Percentiles rank a stretch among this genome's conserved stretches.
Conservation (phyloP, 2,329 filamentous ascomycete genomes). For the Sporothrix luriei region DNA sequence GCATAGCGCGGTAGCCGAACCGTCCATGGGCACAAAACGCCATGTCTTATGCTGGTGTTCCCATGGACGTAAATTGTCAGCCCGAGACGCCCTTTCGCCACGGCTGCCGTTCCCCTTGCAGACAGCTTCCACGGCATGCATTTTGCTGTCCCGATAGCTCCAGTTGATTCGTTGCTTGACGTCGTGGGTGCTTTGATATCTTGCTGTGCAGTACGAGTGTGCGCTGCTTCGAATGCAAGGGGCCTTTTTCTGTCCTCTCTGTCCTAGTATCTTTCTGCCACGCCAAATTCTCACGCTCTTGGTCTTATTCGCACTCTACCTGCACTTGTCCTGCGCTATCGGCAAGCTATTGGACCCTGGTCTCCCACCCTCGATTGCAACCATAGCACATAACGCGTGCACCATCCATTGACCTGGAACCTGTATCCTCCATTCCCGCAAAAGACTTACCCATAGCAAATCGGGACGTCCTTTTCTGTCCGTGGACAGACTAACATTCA, state of each 20-base stretch:
- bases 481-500: neutral
- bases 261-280: neutral
- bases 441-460: too few species aligned
- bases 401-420: neutral
- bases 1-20: slow-evolving; percentile 2
- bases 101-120: slow-evolving; percentile 16
- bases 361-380: slow-evolving; percentile 14
- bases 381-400: slow-evolving; percentile 19
- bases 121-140: neutral
- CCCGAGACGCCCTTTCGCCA: neutral
- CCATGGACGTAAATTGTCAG: neutral
- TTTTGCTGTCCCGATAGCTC: neutral
- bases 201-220: neutral
- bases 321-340: slow-evolving; percentile 18
- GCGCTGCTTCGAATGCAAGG: slow-evolving; percentile 26
- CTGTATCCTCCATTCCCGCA: neutral
- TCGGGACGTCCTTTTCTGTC: neutral
- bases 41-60: neutral
- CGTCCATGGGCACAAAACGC: slow-evolving; percentile 9
- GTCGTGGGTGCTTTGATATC: slow-evolving; percentile 1
- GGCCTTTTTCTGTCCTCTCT: neutral
- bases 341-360: neutral
- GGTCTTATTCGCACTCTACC: neutral
- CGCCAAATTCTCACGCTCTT: slow-evolving; percentile 1
- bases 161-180: slow-evolving; percentile 12